Conservation (phyloP, 2,329 filamentous ascomycete species). For the Ceratocystis smalleyi region DNA sequence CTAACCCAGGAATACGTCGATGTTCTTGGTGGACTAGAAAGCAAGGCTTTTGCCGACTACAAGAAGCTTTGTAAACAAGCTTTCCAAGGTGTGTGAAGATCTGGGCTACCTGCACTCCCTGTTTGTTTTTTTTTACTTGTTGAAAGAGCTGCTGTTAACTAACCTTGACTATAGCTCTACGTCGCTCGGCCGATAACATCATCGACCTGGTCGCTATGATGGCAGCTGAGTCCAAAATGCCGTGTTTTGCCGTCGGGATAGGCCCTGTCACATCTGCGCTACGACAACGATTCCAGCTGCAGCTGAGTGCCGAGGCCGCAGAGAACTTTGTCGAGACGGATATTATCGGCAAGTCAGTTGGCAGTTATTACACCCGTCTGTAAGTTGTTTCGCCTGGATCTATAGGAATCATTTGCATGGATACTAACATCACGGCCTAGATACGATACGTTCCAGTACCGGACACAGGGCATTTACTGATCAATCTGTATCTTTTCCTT, state of each 20-base stretch:
- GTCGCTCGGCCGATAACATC: conserved; percentile 63
- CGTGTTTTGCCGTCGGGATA: conserved; percentile 64
- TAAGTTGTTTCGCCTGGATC: conserved; percentile 29
- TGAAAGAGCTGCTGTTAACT: conserved; percentile 11
- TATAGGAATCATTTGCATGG: background rate
- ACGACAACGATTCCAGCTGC: conserved; percentile 62
- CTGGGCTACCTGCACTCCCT: background rate
- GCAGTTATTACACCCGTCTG: conserved; percentile 77
- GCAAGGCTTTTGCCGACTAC: conserved; percentile 57
- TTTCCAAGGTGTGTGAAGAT: conserved; percentile 48
- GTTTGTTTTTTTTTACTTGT: background rate
- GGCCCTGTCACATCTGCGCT: conserved; percentile 52
- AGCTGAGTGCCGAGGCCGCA: conserved; percentile 68
- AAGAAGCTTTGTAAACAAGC: conserved; percentile 68
- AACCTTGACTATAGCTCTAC: conserved; percentile 38
- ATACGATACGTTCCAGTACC: conserved; percentile 76
- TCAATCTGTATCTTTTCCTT: conserved; percentile 19
- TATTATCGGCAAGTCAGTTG: conserved; percentile 63
- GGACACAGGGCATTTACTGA: conserved; percentile 75
- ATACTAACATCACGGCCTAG: conserved; percentile 27
- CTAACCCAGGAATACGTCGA: conserved; percentile 76
- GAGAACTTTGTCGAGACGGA: conserved; percentile 69
- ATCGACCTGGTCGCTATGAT: conserved; percentile 74
- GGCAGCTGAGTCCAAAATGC: conserved; percentile 71
- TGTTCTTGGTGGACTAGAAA: conserved; percentile 58